Evolutionary conservation across 352 stramenopile genomes (phyloP).

Genomic region (Phytopythium delawarense): DNA sequence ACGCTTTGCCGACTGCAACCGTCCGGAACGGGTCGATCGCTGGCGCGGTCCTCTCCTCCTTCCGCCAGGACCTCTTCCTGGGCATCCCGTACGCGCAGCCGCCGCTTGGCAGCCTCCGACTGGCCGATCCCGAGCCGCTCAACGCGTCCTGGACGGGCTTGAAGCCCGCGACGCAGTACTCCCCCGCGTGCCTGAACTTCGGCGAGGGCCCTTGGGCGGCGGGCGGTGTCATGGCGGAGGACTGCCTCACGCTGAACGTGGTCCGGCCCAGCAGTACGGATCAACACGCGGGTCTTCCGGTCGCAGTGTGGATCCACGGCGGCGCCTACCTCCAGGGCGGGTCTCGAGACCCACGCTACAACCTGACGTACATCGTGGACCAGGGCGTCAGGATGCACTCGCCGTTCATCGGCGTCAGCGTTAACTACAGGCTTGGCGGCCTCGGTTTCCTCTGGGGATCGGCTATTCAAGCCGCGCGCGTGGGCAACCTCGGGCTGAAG

Average conservation of each 20-base stretch:
- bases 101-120: constrained; percentile 18
- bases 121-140: constrained; percentile 16
- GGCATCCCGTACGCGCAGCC: constrained; percentile 30
- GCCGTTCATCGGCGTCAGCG: constrained; percentile 31
- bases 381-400: constrained; percentile 13
- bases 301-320: constrained; percentile 23
- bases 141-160: constrained; percentile 16
- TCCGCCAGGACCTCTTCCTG: constrained; percentile 26
- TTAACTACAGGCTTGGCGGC: constrained; percentile 34
- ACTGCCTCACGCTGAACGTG: constrained; percentile 88
- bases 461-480: constrained; percentile 34
- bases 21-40: constrained; percentile 28
- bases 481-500: constrained; percentile 81
- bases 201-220: constrained; percentile 17
- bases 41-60: constrained; percentile 17
- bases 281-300: constrained; percentile 12
- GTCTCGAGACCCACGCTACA: constrained; percentile 22
- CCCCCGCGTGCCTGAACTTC: constrained; percentile 31
- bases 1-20: constrained; percentile 9
- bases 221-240: constrained; percentile 39
- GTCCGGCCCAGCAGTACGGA: constrained; percentile 32
- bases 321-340: constrained; percentile 19
- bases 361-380: constrained; percentile 26
- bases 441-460: constrained; percentile 30
- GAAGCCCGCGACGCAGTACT: constrained; percentile 33